phyloP scores from a whole-genome alignment of 768 basidiomycete species.

The Coprinopsis marcescibilis region DNA sequence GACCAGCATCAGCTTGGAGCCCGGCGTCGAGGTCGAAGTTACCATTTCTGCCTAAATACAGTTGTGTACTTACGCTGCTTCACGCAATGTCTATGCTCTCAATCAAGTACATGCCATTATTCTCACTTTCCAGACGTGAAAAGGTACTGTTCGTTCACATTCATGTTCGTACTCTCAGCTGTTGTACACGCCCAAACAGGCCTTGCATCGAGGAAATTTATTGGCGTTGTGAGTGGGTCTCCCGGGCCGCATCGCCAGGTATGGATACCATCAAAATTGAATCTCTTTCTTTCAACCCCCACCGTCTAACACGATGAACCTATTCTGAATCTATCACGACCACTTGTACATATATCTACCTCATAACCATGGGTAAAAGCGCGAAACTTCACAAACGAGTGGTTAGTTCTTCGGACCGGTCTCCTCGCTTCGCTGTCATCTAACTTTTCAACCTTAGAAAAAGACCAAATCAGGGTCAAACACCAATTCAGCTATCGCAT shows the following conservation, averaged over 20 bases:
- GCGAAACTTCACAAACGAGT: conserved; percentile 61
- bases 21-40: conserved; percentile 98
- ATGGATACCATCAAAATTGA: too few species aligned
- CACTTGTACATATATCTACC: not conserved
- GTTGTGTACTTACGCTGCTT: not conserved
- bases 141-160: too few species aligned
- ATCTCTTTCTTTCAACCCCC: too few species aligned
- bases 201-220: too few species aligned
- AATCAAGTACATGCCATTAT: too few species aligned
- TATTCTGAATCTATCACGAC: not conserved
- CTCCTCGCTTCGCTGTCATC: not conserved
- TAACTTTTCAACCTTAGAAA: conserved; percentile 24
- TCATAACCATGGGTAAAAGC: conserved; percentile 50
- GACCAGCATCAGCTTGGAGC: conserved; percentile 98
- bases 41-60: conserved; percentile 73
- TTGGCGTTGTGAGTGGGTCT: too few species aligned
- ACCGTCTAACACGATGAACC: too few species aligned
- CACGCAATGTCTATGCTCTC: too few species aligned
- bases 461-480: conserved; percentile 29
- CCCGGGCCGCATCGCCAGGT: too few species aligned
- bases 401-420: conserved; percentile 29
- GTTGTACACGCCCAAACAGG: too few species aligned
- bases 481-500: conserved; percentile 13
- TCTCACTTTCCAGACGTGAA: too few species aligned
- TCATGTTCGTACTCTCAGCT: too few species aligned